Conservation (phyloP, 2,329 filamentous ascomycete genomes). For the Simplicillium sp. region DNA sequence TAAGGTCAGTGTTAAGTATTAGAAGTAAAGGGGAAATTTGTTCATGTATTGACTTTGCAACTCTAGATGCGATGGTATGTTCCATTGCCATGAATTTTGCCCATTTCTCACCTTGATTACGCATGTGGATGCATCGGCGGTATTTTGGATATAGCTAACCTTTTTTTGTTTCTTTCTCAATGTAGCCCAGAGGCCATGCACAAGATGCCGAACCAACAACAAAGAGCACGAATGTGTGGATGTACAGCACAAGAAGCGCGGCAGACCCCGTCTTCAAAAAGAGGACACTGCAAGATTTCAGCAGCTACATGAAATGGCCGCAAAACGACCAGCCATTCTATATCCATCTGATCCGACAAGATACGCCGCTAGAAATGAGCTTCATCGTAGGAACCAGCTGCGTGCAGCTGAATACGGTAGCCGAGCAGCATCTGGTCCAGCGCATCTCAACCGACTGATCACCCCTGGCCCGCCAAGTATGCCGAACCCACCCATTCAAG, state of each 20-base stretch:
- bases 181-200: slow-evolving; percentile 65
- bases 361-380: neutral
- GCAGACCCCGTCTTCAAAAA: slow-evolving; percentile 67
- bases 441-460: too few relatives aligned
- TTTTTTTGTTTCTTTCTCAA: slow-evolving; percentile 20
- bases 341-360: slow-evolving; percentile 23
- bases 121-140: too few relatives aligned
- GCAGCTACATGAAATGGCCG: slow-evolving; percentile 32
- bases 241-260: slow-evolving; percentile 79
- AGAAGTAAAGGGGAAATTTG: slow-evolving; percentile 4
- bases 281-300: slow-evolving; percentile 45
- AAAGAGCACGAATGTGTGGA: slow-evolving; percentile 76
- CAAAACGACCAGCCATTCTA: slow-evolving; percentile 40
- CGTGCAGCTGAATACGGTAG: neutral
- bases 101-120: neutral
- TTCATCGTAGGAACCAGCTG: neutral
- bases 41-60: neutral
- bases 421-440: too few relatives aligned
- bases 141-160: neutral
- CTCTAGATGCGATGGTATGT: slow-evolving; percentile 55
- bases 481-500: slow-evolving; percentile 11
- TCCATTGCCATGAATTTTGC: too few relatives aligned
- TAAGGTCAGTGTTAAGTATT: slow-evolving; percentile 39
- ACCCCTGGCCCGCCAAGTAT: too few relatives aligned
- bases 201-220: slow-evolving; percentile 66